Evolutionary conservation across 345 rosid species (phyloP).

Genomic region (Crucihimalaya himalaica): DNA sequence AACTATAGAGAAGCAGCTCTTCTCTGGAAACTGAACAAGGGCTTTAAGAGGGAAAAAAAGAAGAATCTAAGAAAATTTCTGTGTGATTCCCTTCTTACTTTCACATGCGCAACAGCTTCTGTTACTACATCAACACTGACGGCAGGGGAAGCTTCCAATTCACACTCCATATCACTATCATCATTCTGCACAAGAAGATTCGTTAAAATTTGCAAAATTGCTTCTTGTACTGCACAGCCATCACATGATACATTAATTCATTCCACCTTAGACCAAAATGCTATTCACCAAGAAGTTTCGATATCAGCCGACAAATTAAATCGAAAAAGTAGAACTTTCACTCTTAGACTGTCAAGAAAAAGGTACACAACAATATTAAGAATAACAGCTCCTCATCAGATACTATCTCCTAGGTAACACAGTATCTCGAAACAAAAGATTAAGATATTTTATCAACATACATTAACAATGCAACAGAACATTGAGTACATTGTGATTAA

Average conservation of each 20-base stretch:
- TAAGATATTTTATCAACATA: not conserved
- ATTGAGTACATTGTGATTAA: not conserved
- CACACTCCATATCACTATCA: conserved; percentile 88
- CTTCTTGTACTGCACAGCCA: not conserved
- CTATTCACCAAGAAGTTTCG: not conserved
- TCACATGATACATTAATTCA: not conserved
- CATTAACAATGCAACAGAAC: conserved; percentile 9
- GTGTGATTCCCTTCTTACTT: conserved; percentile 47
- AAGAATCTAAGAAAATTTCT: conserved; percentile 13
- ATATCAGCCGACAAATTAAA: not conserved
- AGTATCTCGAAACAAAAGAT: not conserved
- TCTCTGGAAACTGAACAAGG: conserved; percentile 6
- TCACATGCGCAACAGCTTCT: conserved; percentile 88
- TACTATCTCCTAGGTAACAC: not conserved
- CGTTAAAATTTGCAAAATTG: not conserved
- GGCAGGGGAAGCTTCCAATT: conserved; percentile 79
- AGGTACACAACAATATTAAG: not conserved
- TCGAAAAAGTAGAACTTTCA: not conserved
- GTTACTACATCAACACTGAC: conserved; percentile 60
- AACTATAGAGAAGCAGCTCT: conserved; percentile 17
- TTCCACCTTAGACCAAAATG: not conserved
- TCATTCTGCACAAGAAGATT: conserved; percentile 62
- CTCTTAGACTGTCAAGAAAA: conserved; percentile 20
- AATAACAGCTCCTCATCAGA: not conserved
- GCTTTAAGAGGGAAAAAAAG: not conserved